Base-by-base conservation (phyloP, 495 filamentous ascomycete genomes). In the Aspergillus asperescens region DNA sequence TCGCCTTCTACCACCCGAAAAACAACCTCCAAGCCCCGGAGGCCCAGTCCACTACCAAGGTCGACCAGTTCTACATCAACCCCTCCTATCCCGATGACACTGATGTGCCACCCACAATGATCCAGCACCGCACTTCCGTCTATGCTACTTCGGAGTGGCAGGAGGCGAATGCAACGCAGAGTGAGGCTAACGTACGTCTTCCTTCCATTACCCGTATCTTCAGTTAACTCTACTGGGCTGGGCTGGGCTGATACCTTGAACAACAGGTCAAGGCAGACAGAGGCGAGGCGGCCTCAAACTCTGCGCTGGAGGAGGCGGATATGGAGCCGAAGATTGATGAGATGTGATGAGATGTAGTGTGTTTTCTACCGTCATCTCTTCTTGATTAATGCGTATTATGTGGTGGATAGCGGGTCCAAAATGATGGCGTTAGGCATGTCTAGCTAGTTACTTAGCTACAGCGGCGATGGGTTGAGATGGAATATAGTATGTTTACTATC, bases 211-310 rank as follows among this genome's bases (percentile, higher is more conserved):
- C 9, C 1, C 42, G 3, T 37, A 34, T 34, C 7, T 34, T n/a
- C 31, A 4, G 6, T 34, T n/a, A 6, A 8, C 12, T 13, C 6
- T 34, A 41, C n/a, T 7, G 9, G 20, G 19, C 24, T 41, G 3
- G 8, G 3, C 6, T 41, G 2, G 16, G 38, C 4, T 10, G 16
- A n/a, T n/a, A n/a, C n/a, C n/a, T n/a, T n/a, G n/a, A n/a, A n/a
- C n/a, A 7, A 32, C 42, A 63, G 60, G 55, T 63, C 8, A 59
- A 60, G 34, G 60, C 60, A 41, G 60, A 63, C 20, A 48, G 60
- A 5, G 55, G 52, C 32, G 60, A 63, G 38, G 34, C 49, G 10
- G 7, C n/a, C n/a, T n/a, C n/a, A n/a, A n/a, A n/a, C n/a, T n/a
- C n/a, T n/a, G n/a, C 19, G 20, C 10, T 42, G 13, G 60, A 63